Evolutionary conservation across 805 yeast species (phyloP).

Genomic region (Barnettozyma californica): DNA sequence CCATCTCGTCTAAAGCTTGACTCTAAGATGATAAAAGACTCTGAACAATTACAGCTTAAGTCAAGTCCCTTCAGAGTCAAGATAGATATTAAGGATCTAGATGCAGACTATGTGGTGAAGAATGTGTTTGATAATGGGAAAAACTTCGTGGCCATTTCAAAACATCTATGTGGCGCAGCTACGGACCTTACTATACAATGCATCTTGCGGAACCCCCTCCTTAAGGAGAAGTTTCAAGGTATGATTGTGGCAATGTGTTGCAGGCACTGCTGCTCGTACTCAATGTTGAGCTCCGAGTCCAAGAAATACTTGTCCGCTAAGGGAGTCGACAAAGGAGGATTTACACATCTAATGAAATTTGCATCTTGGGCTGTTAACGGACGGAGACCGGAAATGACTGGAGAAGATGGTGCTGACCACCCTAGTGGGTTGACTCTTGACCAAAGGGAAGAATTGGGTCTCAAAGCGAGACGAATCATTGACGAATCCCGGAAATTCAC

Average conservation of each 20-base stretch:
- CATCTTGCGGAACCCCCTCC: constrained; percentile 37
- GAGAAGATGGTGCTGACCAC: constrained; percentile 38
- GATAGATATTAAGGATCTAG: constrained; percentile 76
- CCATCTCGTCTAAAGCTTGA: constrained; percentile 78
- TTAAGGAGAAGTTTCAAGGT: constrained; percentile 39
- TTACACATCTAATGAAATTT: constrained; percentile 50
- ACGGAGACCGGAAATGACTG: constrained; percentile 34
- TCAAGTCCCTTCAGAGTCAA: constrained; percentile 46
- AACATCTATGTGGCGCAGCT: constrained; percentile 92
- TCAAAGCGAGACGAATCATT: constrained; percentile 62
- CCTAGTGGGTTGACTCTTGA: constrained; percentile 38
- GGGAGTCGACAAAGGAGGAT: constrained; percentile 31
- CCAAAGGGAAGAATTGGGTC: constrained; percentile 58
- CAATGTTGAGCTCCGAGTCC: constrained; percentile 37
- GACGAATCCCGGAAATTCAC: constrained; percentile 67
- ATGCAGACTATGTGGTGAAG: constrained; percentile 41
- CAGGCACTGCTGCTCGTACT: constrained; percentile 74
- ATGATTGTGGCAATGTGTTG: constrained; percentile 89
- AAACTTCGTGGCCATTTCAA: constrained; percentile 61
- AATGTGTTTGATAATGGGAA: constrained; percentile 15
- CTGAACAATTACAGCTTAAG: constrained; percentile 21
- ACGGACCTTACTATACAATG: constrained; percentile 79
- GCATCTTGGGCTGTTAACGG: constrained; percentile 92
- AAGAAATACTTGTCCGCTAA: constrained; percentile 16
- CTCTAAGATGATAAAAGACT: constrained; percentile 55